phyloP scores from a whole-genome alignment of 257 asterid genomes.

The Mentha longifolia region DNA sequence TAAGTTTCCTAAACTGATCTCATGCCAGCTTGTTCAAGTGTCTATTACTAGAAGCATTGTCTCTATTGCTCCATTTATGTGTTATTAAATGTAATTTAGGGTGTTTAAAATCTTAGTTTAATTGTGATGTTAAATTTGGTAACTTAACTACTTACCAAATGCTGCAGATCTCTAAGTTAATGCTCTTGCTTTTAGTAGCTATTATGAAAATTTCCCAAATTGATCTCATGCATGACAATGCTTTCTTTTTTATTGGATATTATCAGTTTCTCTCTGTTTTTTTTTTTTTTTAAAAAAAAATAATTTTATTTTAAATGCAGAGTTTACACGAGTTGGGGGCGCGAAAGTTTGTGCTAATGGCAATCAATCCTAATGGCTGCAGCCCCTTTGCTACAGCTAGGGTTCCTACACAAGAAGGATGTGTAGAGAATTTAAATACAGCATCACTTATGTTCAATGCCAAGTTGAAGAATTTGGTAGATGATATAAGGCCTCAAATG shows the following conservation, averaged over 20 bases:
- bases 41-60: too few relatives aligned
- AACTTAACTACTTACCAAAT: too few relatives aligned
- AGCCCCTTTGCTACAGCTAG: constrained; percentile 52
- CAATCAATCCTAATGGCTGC: constrained; percentile 77
- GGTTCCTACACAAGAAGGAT: constrained; percentile 38
- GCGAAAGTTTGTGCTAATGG: constrained; percentile 68
- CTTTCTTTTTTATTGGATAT: too few relatives aligned
- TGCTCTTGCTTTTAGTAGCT: neutral
- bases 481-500: constrained; percentile 49
- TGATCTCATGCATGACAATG: neutral
- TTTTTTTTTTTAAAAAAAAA: too few relatives aligned
- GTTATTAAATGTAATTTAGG: neutral
- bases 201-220: too few relatives aligned
- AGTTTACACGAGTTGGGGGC: constrained; percentile 66
- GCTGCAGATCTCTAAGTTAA: neutral
- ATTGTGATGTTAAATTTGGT: neutral
- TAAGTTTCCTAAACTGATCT: too few relatives aligned
- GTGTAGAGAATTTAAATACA: constrained; percentile 46
- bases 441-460: constrained; percentile 58
- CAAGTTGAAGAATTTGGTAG: constrained; percentile 49
- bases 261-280: too few relatives aligned
- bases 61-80: neutral
- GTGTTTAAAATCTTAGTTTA: neutral
- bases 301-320: constrained; percentile 35
- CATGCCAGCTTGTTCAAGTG: too few relatives aligned